A percentile compares a stretch with the other conserved stretches of the same genome.
phyloP scores from a whole-genome alignment of 352 stramenopile species.

The Phytopythium cucurbitacearum region DNA sequence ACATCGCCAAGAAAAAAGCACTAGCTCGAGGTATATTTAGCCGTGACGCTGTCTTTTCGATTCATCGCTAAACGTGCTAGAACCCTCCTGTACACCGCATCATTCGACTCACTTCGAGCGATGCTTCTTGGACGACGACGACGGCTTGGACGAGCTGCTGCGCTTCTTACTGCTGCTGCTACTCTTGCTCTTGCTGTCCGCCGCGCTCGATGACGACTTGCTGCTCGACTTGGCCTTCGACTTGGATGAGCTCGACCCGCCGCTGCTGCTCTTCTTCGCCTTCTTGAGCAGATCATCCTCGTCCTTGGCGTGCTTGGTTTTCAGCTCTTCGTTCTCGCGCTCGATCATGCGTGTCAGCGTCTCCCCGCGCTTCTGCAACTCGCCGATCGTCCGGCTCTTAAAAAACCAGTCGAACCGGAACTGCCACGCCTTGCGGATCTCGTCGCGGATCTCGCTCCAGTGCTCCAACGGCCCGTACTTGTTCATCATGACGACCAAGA shows the following conservation, averaged over 20 bases:
- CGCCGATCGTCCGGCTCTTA: conserved; percentile 96
- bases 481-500: conserved; percentile 99
- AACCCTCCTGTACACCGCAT: too few relatives aligned
- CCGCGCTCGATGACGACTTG: conserved; percentile 46
- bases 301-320: conserved; percentile 65
- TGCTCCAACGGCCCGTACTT: conserved; percentile 95
- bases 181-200: conserved; percentile 36
- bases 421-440: conserved; percentile 97
- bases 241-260: conserved; percentile 48
- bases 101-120: conserved; percentile 36
- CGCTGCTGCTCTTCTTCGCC: conserved; percentile 44
- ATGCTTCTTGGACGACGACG: conserved; percentile 64
- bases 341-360: conserved; percentile 94
- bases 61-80: too few relatives aligned
- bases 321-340: conserved; percentile 90
- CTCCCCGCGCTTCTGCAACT: conserved; percentile 97
- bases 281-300: conserved; percentile 81
- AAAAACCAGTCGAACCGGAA: conserved; percentile 99
- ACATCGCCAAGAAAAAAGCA: too few relatives aligned
- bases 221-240: conserved; percentile 62
- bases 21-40: too few relatives aligned
- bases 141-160: conserved; percentile 52
- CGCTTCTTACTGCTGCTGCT: conserved; percentile 64
- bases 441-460: conserved; percentile 96
- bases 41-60: too few relatives aligned